A percentile compares a stretch with the other conserved stretches of the same genome.
These are phyloP conservation scores for Mycocentrospora acerina DNA, from an alignment of 2,329 filamentous ascomycete species.

Conservation along the genomic window DNA sequence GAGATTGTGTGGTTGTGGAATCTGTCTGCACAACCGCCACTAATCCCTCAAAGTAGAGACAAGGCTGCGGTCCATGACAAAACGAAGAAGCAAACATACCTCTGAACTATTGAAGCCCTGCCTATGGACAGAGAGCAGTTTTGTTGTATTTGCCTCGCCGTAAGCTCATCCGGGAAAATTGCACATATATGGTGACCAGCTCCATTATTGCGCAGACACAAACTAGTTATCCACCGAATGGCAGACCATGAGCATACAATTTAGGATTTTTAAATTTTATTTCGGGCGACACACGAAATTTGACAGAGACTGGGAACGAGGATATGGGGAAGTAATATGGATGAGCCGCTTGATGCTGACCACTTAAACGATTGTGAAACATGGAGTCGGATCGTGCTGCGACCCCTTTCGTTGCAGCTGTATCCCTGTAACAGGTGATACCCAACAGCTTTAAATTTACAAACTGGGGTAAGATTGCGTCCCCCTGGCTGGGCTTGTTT, in stretches of 20 bases:
- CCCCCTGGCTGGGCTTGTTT: constrained; percentile 7
- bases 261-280: constrained; percentile 3
- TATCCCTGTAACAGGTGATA: constrained; percentile 15
- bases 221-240: constrained; percentile 22
- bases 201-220: constrained; percentile 32
- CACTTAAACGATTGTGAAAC: constrained; percentile 27
- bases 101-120: constrained; percentile 4
- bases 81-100: constrained; percentile 4
- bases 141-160: constrained; percentile 21
- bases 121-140: constrained; percentile 15
- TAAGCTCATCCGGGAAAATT: constrained; percentile 28
- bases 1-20: constrained; percentile 6
- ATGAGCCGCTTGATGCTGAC: constrained; percentile 13
- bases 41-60: not conserved
- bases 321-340: constrained; percentile 24
- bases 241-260: constrained; percentile 16
- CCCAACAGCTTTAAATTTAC: constrained; percentile 10
- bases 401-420: constrained; percentile 31
- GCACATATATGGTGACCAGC: constrained; percentile 20
- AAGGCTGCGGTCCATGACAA: constrained; percentile 1
- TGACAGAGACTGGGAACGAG: constrained; percentile 4
- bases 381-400: constrained; percentile 31
- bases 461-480: constrained; percentile 5
- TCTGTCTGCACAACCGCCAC: constrained; percentile 6
- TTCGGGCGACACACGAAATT: constrained; percentile 9